A percentile compares a stretch with the other conserved stretches of the same genome.
phyloP scores from a whole-genome alignment of 768 basidiomycete genomes.

The Calocera cornea region DNA sequence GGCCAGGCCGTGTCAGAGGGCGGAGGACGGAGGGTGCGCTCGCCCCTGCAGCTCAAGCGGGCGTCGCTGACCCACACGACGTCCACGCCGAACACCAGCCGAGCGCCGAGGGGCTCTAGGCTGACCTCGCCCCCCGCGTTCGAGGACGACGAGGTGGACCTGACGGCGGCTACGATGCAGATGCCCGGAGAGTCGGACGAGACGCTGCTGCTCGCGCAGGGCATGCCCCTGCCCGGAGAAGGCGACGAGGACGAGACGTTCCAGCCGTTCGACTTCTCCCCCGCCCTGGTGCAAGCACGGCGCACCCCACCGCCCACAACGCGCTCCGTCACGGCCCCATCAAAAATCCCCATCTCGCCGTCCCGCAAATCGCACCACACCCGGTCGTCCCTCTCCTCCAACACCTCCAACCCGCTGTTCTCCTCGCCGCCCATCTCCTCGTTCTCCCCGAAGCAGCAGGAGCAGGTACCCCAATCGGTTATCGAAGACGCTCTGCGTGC shows the following conservation, averaged over 20 bases:
- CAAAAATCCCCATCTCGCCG: neutral
- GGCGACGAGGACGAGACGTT: slow-evolving; percentile 19
- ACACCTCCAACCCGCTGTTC: slow-evolving; percentile 4
- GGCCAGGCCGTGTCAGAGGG: neutral
- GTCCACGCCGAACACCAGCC: neutral
- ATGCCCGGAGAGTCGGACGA: neutral
- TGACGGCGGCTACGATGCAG: neutral
- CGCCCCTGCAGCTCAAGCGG: neutral
- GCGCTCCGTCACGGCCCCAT: neutral
- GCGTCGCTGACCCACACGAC: neutral
- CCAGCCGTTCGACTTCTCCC: slow-evolving; percentile 12
- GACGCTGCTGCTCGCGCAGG: neutral
- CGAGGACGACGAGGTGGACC: neutral
- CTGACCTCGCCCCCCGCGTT: neutral
- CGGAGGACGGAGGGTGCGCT: neutral
- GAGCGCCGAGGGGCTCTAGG: neutral
- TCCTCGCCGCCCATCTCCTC: slow-evolving; percentile 1
- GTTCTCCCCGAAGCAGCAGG: neutral
- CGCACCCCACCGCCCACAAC: slow-evolving; percentile 5
- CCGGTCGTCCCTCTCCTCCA: slow-evolving; percentile 5
- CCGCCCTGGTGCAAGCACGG: slow-evolving; percentile 8
- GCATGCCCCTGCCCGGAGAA: neutral
- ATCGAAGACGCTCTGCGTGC: slow-evolving; percentile 78
- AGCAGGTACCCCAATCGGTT: slow-evolving; percentile 31
- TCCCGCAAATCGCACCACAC: neutral